Conservation (phyloP, 345 rosid genomes). For the Euphorbia tirucalli region DNA sequence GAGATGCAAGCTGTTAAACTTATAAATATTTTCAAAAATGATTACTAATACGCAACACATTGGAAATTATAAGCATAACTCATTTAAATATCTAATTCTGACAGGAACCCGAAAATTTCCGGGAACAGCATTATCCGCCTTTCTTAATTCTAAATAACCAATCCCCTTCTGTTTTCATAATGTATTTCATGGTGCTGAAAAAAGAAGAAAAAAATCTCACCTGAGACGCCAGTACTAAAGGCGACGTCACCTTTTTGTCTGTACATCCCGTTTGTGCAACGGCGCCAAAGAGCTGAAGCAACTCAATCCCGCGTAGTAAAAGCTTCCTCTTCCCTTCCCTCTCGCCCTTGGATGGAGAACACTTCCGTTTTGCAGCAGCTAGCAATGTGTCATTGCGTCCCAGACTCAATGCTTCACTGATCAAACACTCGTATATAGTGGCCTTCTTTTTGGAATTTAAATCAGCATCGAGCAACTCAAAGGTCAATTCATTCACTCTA, state of each 20-base stretch:
- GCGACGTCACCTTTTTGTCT: constrained; percentile 47
- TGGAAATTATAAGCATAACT: too few relatives aligned
- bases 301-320: constrained; percentile 59
- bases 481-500: constrained; percentile 41
- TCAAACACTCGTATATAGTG: constrained; percentile 59
- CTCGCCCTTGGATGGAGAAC: constrained; percentile 24
- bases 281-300: constrained; percentile 71
- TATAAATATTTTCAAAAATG: too few relatives aligned
- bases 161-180: too few relatives aligned
- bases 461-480: constrained; percentile 38
- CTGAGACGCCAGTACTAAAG: constrained; percentile 55
- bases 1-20: too few relatives aligned
- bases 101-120: too few relatives aligned
- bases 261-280: constrained; percentile 26
- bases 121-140: too few relatives aligned
- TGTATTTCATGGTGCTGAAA: too few relatives aligned
- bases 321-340: constrained; percentile 46
- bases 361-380: constrained; percentile 24
- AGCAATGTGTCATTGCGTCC: constrained; percentile 27
- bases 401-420: constrained; percentile 47
- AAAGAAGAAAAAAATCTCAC: constrained; percentile 22
- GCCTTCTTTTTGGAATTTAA: constrained; percentile 40
- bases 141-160: too few relatives aligned
- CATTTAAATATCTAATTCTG: too few relatives aligned
- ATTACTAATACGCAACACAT: too few relatives aligned